These are phyloP conservation scores for Nakataea oryzae DNA, from an alignment of 2,329 filamentous ascomycete genomes.

Conservation along the genomic window DNA sequence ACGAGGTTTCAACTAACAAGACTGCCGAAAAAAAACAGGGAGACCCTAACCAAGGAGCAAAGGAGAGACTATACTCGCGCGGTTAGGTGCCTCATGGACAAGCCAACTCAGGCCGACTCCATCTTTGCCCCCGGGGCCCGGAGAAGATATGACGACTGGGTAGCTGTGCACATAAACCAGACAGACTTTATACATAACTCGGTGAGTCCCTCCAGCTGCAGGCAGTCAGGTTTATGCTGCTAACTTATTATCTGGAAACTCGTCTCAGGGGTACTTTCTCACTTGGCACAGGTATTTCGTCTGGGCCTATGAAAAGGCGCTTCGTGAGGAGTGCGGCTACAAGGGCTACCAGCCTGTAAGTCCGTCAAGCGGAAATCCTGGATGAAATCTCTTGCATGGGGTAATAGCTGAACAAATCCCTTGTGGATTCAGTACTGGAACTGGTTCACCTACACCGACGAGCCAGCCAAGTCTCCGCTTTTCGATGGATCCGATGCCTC, in stretches of 20 bases:
- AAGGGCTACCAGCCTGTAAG: constrained; percentile 13
- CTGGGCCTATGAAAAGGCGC: constrained; percentile 19
- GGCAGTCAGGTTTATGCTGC: neutral
- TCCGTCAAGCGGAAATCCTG: no score
- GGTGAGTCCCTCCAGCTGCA: constrained; percentile 6
- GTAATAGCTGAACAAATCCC: no score
- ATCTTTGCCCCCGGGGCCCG: constrained; percentile 14
- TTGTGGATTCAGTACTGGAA: constrained; percentile 11
- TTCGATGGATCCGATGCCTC: neutral
- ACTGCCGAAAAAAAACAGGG: constrained; percentile 7
- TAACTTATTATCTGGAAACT: neutral
- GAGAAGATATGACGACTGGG: constrained; percentile 23
- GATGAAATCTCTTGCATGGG: constrained; percentile 5
- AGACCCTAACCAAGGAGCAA: constrained; percentile 12
- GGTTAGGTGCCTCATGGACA: constrained; percentile 15
- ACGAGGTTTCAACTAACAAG: neutral
- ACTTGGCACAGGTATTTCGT: constrained; percentile 20
- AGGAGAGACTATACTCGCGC: constrained; percentile 15
- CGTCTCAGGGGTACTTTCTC: neutral
- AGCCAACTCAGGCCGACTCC: constrained; percentile 12
- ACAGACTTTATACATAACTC: constrained; percentile 18
- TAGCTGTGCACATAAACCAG: constrained; percentile 25
- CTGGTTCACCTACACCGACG: neutral
- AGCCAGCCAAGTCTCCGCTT: neutral
- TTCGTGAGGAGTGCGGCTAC: constrained; percentile 23